These are phyloP conservation scores for Pilasporangium apinafurcum DNA, from an alignment of 352 stramenopile genomes.

Conservation along the genomic window DNA sequence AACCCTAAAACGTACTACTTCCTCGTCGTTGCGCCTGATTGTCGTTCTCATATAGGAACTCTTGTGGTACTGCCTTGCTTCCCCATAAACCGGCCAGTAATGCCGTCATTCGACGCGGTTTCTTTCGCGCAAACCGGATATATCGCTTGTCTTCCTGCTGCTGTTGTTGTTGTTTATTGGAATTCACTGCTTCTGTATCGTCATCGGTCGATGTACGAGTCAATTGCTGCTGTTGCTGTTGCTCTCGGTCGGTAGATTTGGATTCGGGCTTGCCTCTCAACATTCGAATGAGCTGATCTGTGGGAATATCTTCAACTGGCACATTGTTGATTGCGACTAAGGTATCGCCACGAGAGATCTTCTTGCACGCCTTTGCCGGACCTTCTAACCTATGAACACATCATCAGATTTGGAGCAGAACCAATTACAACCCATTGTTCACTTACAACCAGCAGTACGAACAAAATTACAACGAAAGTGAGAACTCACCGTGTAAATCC, in stretches of 20 bases:
- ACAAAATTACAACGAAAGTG: background rate
- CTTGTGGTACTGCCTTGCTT: background rate
- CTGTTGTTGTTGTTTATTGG: background rate
- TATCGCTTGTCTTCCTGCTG: background rate
- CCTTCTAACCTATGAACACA: constrained; percentile 2
- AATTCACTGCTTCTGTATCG: too few relatives aligned
- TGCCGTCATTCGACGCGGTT: background rate
- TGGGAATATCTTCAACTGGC: constrained; percentile 20
- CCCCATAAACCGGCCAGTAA: background rate
- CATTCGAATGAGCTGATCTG: constrained; percentile 12
- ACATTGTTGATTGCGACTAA: constrained; percentile 18
- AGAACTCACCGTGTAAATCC: constrained; percentile 14
- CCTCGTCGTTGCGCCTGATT: too few relatives aligned
- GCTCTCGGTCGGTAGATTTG: background rate
- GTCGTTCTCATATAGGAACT: too few relatives aligned
- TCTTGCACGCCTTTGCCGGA: constrained; percentile 3
- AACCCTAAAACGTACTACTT: too few relatives aligned
- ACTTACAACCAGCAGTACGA: background rate
- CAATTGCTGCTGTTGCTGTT: background rate
- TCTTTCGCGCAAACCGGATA: constrained; percentile 1
- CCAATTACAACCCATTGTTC: too few relatives aligned
- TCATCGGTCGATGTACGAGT: too few relatives aligned
- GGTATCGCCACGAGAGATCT: constrained; percentile 11
- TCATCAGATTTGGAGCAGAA: too few relatives aligned
- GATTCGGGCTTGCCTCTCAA: constrained; percentile 3